Evolutionary conservation across 192 early-diverging fungal species (phyloP).

Genomic region (Backusella mclennaniae): DNA sequence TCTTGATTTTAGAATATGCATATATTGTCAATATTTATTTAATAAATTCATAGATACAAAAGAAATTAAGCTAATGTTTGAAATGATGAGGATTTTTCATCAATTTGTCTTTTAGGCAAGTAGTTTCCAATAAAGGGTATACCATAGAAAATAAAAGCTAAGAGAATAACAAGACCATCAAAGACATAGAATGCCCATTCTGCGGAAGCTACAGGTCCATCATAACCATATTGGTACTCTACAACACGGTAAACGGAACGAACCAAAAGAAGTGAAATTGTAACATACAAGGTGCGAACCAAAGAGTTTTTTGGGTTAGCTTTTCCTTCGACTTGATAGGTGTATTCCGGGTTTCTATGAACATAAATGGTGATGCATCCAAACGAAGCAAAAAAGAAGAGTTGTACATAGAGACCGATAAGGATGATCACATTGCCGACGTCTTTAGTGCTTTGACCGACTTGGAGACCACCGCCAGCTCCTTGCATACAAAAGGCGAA

Average conservation of each 20-base stretch:
- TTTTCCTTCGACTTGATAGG: not conserved
- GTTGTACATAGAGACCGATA: not conserved
- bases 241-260: conserved; percentile 5
- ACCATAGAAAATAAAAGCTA: not conserved
- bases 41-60: not conserved
- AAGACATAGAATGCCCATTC: conserved; percentile 14
- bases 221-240: not conserved
- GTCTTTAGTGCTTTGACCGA: not conserved
- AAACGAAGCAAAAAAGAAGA: not conserved
- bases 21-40: not conserved
- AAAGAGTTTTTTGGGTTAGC: not conserved
- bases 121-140: conserved; percentile 9
- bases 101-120: not conserved
- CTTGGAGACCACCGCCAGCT: not conserved
- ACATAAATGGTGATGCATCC: not conserved
- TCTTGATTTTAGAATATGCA: not conserved
- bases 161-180: not conserved
- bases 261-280: not conserved
- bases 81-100: not conserved
- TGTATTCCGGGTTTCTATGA: not conserved
- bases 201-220: not conserved
- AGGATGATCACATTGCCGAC: not conserved
- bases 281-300: not conserved
- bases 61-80: not conserved
- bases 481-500: not conserved